Evolutionary conservation across 768 basidiomycete species (phyloP).

Genomic region (Imleria badia): DNA sequence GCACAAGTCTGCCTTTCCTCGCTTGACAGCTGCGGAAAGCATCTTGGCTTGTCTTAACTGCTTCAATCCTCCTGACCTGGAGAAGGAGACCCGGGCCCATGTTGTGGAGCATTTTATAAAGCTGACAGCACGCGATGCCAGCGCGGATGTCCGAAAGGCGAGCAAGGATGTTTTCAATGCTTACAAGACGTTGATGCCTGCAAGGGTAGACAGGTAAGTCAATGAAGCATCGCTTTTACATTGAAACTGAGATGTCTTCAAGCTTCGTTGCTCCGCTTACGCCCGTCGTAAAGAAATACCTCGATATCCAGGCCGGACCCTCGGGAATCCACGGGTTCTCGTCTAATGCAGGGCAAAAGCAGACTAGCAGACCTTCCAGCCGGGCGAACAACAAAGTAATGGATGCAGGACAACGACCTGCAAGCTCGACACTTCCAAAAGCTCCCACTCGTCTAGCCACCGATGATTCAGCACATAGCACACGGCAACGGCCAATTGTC

Average conservation of each 20-base stretch:
- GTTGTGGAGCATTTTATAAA: slow-evolving; percentile 74
- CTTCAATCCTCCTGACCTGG: slow-evolving; percentile 77
- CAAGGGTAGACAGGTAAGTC: slow-evolving; percentile 62
- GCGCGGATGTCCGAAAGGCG: slow-evolving; percentile 69
- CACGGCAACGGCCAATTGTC: slow-evolving; percentile 9
- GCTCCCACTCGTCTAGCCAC: slow-evolving; percentile 8
- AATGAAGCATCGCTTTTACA: neutral
- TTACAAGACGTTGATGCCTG: slow-evolving; percentile 69
- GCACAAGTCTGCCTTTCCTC: slow-evolving; percentile 67
- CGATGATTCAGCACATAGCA: neutral
- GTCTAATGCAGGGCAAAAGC: slow-evolving; percentile 15
- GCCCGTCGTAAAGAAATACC: slow-evolving; percentile 74
- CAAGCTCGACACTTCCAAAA: slow-evolving; percentile 11
- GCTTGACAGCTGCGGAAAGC: slow-evolving; percentile 65
- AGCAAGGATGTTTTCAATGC: slow-evolving; percentile 73
- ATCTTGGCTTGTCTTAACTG: slow-evolving; percentile 66
- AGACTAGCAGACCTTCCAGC: slow-evolving; percentile 24
- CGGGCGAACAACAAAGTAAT: slow-evolving; percentile 15
- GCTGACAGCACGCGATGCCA: slow-evolving; percentile 66
- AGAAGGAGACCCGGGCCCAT: slow-evolving; percentile 60
- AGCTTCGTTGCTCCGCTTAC: slow-evolving; percentile 76
- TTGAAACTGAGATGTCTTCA: slow-evolving; percentile 7
- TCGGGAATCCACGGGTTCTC: neutral
- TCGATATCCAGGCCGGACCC: slow-evolving; percentile 44
- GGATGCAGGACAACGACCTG: slow-evolving; percentile 8